phyloP scores from a whole-genome alignment of 345 rosid genomes.

The Pelargonium nanum region DNA sequence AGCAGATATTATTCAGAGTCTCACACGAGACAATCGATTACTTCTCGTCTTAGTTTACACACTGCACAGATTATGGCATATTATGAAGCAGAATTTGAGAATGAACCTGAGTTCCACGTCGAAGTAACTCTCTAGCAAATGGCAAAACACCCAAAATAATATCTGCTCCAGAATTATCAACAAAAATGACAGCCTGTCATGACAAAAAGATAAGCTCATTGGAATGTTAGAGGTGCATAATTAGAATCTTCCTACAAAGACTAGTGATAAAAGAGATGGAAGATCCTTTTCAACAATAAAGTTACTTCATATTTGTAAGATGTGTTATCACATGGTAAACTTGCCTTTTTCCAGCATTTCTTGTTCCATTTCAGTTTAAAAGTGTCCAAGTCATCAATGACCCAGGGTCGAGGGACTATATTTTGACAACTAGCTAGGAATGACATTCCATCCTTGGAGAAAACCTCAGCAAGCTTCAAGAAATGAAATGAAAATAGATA shows the following conservation, averaged over 20 bases:
- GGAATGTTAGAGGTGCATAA: conserved; percentile 5
- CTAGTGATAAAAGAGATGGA: neutral
- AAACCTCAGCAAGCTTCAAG: conserved; percentile 92
- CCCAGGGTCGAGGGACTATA: conserved; percentile 91
- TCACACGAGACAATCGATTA: no score
- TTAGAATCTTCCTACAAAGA: conserved; percentile 3
- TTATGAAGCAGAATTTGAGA: conserved; percentile 9
- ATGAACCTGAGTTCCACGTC: conserved; percentile 73
- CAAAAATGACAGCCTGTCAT: conserved; percentile 80
- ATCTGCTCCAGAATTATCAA: conserved; percentile 98
- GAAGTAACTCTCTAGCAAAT: conserved; percentile 85
- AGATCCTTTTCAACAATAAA: neutral
- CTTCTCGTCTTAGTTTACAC: no score
- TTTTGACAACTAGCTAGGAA: conserved; percentile 90
- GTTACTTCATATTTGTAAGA: neutral
- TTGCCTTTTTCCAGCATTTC: conserved; percentile 93
- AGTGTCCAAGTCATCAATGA: conserved; percentile 75
- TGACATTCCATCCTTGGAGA: conserved; percentile 94
- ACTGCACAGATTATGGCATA: no score
- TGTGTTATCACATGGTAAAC: conserved; percentile 4
- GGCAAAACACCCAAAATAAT: conserved; percentile 89
- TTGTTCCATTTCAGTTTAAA: conserved; percentile 73
- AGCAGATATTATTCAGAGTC: no score
- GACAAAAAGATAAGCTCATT: conserved; percentile 17
- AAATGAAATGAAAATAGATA: conserved; percentile 9